These are phyloP conservation scores for Glycyrrhiza uralensis DNA, from an alignment of 306 rosid genomes.

Conservation along the genomic window DNA sequence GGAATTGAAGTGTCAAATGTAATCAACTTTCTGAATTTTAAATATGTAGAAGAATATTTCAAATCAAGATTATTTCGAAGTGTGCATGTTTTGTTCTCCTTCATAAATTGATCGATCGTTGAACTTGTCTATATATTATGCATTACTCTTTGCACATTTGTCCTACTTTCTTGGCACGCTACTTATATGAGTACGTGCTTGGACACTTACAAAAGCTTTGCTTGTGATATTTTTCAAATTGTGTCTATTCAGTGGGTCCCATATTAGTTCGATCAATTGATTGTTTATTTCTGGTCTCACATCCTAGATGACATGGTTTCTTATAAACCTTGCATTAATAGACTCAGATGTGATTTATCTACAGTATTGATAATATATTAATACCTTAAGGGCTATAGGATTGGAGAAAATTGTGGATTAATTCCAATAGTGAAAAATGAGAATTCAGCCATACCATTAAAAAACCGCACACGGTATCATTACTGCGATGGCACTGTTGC, in stretches of 20 bases:
- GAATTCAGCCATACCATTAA: too few relatives aligned
- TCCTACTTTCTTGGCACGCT: background rate
- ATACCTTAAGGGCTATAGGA: background rate
- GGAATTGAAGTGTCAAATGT: too few relatives aligned
- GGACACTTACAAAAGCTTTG: slow-evolving; percentile 5
- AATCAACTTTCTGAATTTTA: too few relatives aligned
- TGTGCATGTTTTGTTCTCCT: background rate
- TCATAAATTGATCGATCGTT: background rate
- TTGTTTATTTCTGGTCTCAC: background rate
- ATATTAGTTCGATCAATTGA: too few relatives aligned
- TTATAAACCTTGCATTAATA: background rate
- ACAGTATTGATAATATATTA: background rate
- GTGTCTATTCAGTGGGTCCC: background rate
- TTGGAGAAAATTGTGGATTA: too few relatives aligned
- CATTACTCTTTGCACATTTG: background rate
- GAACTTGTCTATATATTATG: background rate
- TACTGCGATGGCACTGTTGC: too few relatives aligned
- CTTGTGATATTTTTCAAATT: background rate
- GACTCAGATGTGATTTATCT: background rate
- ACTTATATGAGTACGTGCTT: background rate
- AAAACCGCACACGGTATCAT: too few relatives aligned
- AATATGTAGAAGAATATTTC: too few relatives aligned
- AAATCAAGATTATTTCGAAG: background rate
- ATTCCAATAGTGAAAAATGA: too few relatives aligned
- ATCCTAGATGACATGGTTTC: background rate